A percentile compares a stretch with the other conserved stretches of the same genome.
phyloP scores from a whole-genome alignment of 768 basidiomycete species.

The Mycena galericulata region DNA sequence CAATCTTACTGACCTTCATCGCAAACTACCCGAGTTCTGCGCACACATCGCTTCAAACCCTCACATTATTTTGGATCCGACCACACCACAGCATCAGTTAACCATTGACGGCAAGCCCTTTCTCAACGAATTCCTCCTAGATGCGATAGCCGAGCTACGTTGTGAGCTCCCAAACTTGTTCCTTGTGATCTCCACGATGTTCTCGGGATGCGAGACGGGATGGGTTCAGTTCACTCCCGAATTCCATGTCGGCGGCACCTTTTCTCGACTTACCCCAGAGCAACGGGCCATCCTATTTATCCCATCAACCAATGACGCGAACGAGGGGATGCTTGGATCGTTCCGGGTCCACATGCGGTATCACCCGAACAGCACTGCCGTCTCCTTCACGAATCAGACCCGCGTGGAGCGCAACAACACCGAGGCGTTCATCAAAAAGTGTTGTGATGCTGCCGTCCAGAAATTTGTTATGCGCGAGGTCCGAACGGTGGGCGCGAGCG shows the following conservation, averaged over 20 bases:
- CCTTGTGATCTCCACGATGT: neutral
- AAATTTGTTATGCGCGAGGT: too few relatives aligned
- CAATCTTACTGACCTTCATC: neutral
- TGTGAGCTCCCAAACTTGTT: neutral
- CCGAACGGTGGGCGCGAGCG: neutral
- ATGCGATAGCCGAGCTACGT: neutral
- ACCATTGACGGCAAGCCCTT: neutral
- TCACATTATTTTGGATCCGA: too few relatives aligned
- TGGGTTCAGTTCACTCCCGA: slow-evolving; percentile 13
- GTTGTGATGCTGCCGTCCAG: too few relatives aligned
- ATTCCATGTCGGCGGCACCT: slow-evolving; percentile 13
- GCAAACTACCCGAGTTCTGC: neutral
- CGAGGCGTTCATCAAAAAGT: too few relatives aligned
- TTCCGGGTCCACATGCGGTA: too few relatives aligned
- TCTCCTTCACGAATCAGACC: too few relatives aligned
- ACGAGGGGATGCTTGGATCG: slow-evolving; percentile 10
- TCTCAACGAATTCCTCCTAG: neutral
- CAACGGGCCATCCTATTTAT: neutral
- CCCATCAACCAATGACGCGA: slow-evolving; percentile 6
- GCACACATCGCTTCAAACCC: too few relatives aligned
- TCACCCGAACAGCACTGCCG: too few relatives aligned
- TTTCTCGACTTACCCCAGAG: slow-evolving; percentile 2
- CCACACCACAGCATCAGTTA: neutral
- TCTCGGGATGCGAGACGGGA: neutral
- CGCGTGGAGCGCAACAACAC: too few relatives aligned